Percentiles rank a stretch among this genome's conserved stretches.
Evolutionary conservation across 768 basidiomycete species (phyloP).

Genomic region (Dentipellis sp.): DNA sequence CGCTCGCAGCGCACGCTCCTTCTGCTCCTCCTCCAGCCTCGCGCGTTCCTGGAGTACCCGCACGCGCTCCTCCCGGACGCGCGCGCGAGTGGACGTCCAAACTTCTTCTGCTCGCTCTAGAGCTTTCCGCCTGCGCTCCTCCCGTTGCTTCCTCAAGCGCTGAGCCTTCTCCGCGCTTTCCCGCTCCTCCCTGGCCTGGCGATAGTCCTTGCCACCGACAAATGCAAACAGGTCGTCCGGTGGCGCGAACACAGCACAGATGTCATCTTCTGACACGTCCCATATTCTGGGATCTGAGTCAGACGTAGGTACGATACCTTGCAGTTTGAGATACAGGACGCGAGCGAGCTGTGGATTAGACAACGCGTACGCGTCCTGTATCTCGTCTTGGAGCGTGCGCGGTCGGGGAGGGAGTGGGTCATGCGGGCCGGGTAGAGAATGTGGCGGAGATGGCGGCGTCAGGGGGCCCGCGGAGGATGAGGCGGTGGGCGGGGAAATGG

Average conservation of each 20-base stretch:
- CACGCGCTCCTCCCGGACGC: conserved; percentile 10
- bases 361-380: neutral
- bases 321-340: conserved; percentile 6
- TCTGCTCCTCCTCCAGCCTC: conserved; percentile 3
- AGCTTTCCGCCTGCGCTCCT: neutral
- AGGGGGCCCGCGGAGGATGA: neutral
- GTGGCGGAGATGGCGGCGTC: neutral
- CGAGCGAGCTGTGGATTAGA: conserved; percentile 1
- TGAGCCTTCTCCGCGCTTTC: no score
- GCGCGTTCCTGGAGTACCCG: conserved; percentile 2
- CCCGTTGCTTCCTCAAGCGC: neutral
- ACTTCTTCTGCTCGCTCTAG: neutral
- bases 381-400: neutral
- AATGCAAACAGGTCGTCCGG: neutral
- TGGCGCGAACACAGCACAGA: neutral
- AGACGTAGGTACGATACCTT: conserved; percentile 4
- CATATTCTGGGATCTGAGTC: neutral
- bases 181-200: neutral
- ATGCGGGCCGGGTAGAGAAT: neutral
- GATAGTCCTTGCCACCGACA: neutral
- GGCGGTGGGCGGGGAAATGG: neutral
- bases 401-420: neutral
- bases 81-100: conserved; percentile 7
- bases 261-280: neutral
- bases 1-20: neutral